Conservation (phyloP, 2,329 filamentous ascomycete genomes). For the Phaeoacremonium minimum region DNA sequence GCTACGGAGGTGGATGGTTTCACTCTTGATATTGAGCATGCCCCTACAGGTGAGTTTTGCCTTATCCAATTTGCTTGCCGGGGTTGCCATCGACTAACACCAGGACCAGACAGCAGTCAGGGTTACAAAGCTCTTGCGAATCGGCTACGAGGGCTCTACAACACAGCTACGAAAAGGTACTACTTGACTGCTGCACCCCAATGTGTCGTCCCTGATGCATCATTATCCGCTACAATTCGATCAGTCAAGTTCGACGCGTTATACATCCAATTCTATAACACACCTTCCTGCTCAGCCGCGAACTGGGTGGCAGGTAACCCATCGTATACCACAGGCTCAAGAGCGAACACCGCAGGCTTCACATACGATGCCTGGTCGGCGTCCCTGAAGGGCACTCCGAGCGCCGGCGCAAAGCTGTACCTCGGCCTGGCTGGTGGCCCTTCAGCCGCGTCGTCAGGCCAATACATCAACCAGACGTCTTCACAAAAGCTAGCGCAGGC, state of each 20-base stretch:
- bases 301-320: conserved; percentile 24
- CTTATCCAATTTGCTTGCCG: too few relatives aligned
- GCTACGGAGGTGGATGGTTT: conserved; percentile 31
- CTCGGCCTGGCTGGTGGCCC: conserved; percentile 34
- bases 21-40: conserved; percentile 35
- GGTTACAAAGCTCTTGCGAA: conserved; percentile 4
- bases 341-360: conserved; percentile 22
- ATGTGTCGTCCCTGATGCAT: conserved; percentile 34
- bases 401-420: conserved; percentile 37
- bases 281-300: conserved; percentile 26
- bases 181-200: conserved; percentile 41
- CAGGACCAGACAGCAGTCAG: background rate
- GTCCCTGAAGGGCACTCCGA: conserved; percentile 26
- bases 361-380: conserved; percentile 38
- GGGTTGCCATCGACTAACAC: too few relatives aligned
- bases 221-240: conserved; percentile 17
- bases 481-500: conserved; percentile 33
- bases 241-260: conserved; percentile 34
- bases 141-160: conserved; percentile 23
- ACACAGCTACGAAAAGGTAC: conserved; percentile 13
- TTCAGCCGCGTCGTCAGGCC: conserved; percentile 18
- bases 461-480: conserved; percentile 26
- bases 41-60: too few relatives aligned
- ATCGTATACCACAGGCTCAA: conserved; percentile 17
- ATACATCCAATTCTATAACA: conserved; percentile 48